phyloP scores from a whole-genome alignment of 2,329 filamentous ascomycete species.

The Bipolaris bicolor region DNA sequence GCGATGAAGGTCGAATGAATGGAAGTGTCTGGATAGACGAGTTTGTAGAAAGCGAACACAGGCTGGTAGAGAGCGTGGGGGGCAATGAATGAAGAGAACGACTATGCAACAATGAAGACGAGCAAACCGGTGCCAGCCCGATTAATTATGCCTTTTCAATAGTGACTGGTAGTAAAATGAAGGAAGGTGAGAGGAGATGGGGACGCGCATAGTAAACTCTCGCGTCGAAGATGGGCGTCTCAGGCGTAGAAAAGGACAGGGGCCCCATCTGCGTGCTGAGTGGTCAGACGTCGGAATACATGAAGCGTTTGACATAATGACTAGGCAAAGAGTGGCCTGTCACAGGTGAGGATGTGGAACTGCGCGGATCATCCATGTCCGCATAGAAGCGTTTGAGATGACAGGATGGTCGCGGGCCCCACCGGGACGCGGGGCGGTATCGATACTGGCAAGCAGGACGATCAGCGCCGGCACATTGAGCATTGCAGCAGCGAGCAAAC shows the following conservation, averaged over 20 bases:
- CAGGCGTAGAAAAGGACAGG: slow-evolving; percentile 40
- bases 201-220: slow-evolving; percentile 26
- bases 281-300: slow-evolving; percentile 43
- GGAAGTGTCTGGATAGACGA: slow-evolving; percentile 13
- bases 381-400: slow-evolving; percentile 31
- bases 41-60: slow-evolving; percentile 18
- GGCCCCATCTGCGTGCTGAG: slow-evolving; percentile 36
- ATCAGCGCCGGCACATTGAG: too few relatives aligned
- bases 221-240: slow-evolving; percentile 40
- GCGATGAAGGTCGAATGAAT: background rate
- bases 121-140: slow-evolving; percentile 27
- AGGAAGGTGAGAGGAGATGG: slow-evolving; percentile 30
- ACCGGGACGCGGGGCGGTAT: slow-evolving; percentile 17
- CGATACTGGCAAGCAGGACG: slow-evolving; percentile 4
- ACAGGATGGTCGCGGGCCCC: slow-evolving; percentile 27
- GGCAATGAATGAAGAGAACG: slow-evolving; percentile 21
- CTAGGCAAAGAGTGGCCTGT: slow-evolving; percentile 36
- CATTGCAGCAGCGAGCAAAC: slow-evolving; percentile 8
- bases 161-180: slow-evolving; percentile 15
- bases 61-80: slow-evolving; percentile 2
- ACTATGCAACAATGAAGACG: slow-evolving; percentile 19
- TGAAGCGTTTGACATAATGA: slow-evolving; percentile 44
- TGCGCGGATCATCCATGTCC: slow-evolving; percentile 30
- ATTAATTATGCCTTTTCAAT: slow-evolving; percentile 29
- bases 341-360: slow-evolving; percentile 27